Base-by-base conservation (phyloP, 2,329 filamentous ascomycete species). In the Colletotrichum neosansevieriae region DNA sequence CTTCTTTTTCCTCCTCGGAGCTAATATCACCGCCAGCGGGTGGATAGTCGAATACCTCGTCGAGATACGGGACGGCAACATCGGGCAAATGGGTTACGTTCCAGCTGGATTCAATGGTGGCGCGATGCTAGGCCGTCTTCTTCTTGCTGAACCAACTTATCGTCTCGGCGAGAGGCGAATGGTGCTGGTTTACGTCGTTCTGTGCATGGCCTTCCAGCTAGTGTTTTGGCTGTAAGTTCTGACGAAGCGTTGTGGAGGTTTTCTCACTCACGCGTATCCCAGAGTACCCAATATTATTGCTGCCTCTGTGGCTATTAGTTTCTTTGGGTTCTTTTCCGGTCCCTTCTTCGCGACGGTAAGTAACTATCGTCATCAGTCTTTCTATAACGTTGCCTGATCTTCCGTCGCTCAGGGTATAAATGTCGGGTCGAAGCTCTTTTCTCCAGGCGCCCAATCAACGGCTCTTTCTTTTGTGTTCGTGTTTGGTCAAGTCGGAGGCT, bases 11-110 rank as follows among this genome's bases (percentile, higher is more conserved):
- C 86, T 86, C 58, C 79, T 91, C 0, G 89, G 89, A 0, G 84
- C 83, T 0, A 75, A 74, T 1, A 82, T 89, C 2, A 91, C 88
- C 0, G 84, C 87, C 0, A 76, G 79, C 67, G 88, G 89, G 1
- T 91, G 88, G 89, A 84, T 91, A 0, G 88, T 91, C 2, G 87
- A 90, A 71, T 91, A 88, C 63, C 81, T 91, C 3, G 85, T 90
- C 6, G 82, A 83, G 2, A 86, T 88, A n/a, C 85, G 89, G 0
- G 78, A 85, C 3, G 88, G 88, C 0, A 79, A 86, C 2, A 77
- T 91, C 0, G 80, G 84, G 0, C 79, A 84, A 17, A 86, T 89
- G 76, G 89, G 88, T 0, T 91, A 91, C 58, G 85, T 91, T 0
- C 85, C 88, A 0, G 85, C 88, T 0, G 88, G 88, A 3, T 87